A percentile compares a stretch with the other conserved stretches of the same genome.
Conservation (phyloP, 257 asterid genomes). For the Fraxinus cuspidata region DNA sequence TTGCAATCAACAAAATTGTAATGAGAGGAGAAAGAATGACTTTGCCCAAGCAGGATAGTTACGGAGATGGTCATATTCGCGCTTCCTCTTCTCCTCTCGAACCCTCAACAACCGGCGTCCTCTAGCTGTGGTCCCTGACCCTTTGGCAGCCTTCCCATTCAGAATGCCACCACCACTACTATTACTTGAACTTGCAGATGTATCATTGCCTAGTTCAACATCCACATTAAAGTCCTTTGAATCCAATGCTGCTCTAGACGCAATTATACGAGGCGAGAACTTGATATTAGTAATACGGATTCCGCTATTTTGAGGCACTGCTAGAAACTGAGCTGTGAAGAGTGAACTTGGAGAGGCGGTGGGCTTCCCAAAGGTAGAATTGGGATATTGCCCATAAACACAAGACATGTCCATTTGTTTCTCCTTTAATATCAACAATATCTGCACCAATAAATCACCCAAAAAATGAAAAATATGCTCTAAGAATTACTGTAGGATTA, state of each 20-base stretch:
- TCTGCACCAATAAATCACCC: not conserved
- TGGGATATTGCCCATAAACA: constrained; percentile 30
- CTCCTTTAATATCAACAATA: constrained; percentile 8
- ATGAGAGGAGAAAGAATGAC: constrained; percentile 36
- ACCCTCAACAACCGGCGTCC: constrained; percentile 78
- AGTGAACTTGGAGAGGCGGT: constrained; percentile 31
- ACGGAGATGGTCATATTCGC: constrained; percentile 66
- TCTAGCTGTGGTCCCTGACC: constrained; percentile 93
- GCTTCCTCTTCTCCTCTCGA: constrained; percentile 88
- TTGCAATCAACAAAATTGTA: not conserved
- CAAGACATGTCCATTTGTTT: constrained; percentile 31
- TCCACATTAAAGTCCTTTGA: constrained; percentile 36
- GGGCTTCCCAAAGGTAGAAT: constrained; percentile 28
- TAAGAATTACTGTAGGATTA: not conserved
- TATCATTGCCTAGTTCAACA: constrained; percentile 27
- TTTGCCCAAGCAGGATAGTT: constrained; percentile 97
- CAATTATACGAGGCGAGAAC: constrained; percentile 22
- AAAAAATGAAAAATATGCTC: not conserved
- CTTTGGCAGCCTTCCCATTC: constrained; percentile 51
- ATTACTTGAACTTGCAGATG: constrained; percentile 31
- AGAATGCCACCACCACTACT: constrained; percentile 22
- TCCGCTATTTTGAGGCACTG: constrained; percentile 33
- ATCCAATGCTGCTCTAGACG: constrained; percentile 31
- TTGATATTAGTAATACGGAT: constrained; percentile 27
- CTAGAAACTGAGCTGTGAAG: constrained; percentile 28